Percentiles rank a stretch among this genome's conserved stretches.
Conservation (phyloP, 2,329 filamentous ascomycete species). For the Colletotrichum liaoningense region DNA sequence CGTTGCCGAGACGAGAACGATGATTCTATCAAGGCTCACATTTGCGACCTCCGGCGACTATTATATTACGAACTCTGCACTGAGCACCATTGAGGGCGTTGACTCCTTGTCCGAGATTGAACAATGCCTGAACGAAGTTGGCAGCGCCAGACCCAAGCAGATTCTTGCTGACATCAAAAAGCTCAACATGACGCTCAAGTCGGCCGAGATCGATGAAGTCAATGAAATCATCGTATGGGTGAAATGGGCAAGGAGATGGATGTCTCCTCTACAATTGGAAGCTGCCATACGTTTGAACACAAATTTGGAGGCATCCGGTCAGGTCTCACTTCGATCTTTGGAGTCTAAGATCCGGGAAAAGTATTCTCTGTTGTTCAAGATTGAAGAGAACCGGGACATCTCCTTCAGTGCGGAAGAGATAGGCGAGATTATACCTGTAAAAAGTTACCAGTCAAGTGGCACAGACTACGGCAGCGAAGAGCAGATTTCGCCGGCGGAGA, state of each 20-base stretch:
- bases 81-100: too few species aligned
- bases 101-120: too few species aligned
- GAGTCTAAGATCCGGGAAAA: too few species aligned
- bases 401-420: too few species aligned
- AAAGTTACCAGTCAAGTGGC: too few species aligned
- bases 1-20: background rate
- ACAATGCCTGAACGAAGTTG: background rate
- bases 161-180: background rate
- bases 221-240: background rate
- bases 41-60: background rate
- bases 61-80: too few species aligned
- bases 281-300: background rate
- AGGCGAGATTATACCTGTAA: too few species aligned
- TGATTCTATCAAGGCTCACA: background rate
- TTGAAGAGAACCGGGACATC: too few species aligned
- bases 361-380: too few species aligned
- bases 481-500: background rate
- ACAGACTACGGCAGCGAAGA: too few species aligned
- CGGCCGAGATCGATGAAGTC: background rate
- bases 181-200: background rate
- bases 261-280: background rate
- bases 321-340: too few species aligned
- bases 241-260: background rate
- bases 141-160: background rate
- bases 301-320: too few species aligned